Conservation (phyloP, 805 yeast species). For the Barnettozyma vustinii region DNA sequence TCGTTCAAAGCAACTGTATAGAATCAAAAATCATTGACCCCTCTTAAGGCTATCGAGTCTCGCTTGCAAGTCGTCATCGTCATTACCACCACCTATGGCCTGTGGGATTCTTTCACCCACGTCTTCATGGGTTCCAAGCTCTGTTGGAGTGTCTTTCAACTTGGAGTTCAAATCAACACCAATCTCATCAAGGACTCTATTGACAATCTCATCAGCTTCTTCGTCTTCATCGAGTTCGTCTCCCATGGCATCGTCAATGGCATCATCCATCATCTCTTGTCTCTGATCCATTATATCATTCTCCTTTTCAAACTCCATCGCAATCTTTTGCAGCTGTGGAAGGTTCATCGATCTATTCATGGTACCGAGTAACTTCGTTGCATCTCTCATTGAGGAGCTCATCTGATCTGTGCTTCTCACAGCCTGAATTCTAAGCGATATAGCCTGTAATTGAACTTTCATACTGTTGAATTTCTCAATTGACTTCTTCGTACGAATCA, state of each 20-base stretch:
- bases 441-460: constrained; percentile 95
- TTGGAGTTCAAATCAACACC: constrained; percentile 73
- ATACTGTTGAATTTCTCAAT: constrained; percentile 83
- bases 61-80: constrained; percentile 85
- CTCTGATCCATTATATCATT: constrained; percentile 97
- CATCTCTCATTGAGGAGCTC: constrained; percentile 93
- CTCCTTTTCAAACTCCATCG: constrained; percentile 93
- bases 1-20: not conserved
- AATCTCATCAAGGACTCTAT: constrained; percentile 90
- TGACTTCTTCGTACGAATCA: constrained; percentile 78
- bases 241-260: constrained; percentile 94
- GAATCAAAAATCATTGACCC: constrained; percentile 12
- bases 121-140: constrained; percentile 14
- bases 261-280: constrained; percentile 98
- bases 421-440: constrained; percentile 82
- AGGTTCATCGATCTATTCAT: constrained; percentile 90
- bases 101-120: constrained; percentile 44
- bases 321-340: constrained; percentile 81
- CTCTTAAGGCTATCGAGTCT: constrained; percentile 78
- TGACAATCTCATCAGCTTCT: constrained; percentile 86
- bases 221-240: constrained; percentile 84
- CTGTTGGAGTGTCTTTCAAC: constrained; percentile 41
- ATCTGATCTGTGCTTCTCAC: constrained; percentile 92
- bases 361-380: constrained; percentile 75
- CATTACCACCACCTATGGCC: constrained; percentile 35